Evolutionary conservation across 495 filamentous ascomycete species (phyloP).

Genomic region (Aspergillus conjunctus): DNA sequence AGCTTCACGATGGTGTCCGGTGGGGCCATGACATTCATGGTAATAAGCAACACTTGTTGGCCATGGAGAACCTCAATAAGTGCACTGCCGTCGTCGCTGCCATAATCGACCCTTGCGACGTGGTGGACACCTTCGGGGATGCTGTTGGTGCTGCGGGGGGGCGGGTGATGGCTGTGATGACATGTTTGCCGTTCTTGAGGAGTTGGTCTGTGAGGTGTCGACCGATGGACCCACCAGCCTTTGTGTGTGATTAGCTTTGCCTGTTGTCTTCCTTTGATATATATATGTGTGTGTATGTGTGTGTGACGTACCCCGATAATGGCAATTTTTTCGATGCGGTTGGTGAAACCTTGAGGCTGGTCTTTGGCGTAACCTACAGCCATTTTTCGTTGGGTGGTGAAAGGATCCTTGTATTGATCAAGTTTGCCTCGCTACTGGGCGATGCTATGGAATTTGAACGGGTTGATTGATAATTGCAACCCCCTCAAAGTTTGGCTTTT

Average conservation of each 20-base stretch:
- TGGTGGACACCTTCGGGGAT: slow-evolving; percentile 47
- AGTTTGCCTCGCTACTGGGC: not conserved
- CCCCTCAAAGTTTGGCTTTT: not conserved
- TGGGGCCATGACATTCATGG: slow-evolving; percentile 49
- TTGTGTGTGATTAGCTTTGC: not conserved
- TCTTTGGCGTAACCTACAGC: slow-evolving; percentile 22
- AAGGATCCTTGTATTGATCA: not conserved
- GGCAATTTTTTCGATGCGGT: slow-evolving; percentile 38
- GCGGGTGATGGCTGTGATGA: slow-evolving; percentile 57
- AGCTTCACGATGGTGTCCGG: slow-evolving; percentile 53
- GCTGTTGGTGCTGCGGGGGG: slow-evolving; percentile 41
- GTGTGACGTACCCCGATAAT: slow-evolving; percentile 36
- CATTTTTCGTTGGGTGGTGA: not conserved
- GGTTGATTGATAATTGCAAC: not conserved
- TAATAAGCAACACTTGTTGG: slow-evolving; percentile 65
- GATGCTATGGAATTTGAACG: not conserved
- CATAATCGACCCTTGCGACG: slow-evolving; percentile 49
- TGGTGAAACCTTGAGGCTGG: slow-evolving; percentile 31
- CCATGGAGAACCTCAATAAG: slow-evolving; percentile 52
- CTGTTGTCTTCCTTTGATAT: not conserved
- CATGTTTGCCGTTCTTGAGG: slow-evolving; percentile 54
- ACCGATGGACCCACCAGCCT: slow-evolving; percentile 66
- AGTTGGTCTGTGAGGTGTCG: slow-evolving; percentile 52
- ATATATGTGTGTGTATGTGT: not conserved
- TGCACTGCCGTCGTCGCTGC: slow-evolving; percentile 38